Evolutionary conservation across 2,329 filamentous ascomycete species (phyloP), one percentile per base, ranked within the genome.

Genomic region (Trichoderma sp.): DNA sequence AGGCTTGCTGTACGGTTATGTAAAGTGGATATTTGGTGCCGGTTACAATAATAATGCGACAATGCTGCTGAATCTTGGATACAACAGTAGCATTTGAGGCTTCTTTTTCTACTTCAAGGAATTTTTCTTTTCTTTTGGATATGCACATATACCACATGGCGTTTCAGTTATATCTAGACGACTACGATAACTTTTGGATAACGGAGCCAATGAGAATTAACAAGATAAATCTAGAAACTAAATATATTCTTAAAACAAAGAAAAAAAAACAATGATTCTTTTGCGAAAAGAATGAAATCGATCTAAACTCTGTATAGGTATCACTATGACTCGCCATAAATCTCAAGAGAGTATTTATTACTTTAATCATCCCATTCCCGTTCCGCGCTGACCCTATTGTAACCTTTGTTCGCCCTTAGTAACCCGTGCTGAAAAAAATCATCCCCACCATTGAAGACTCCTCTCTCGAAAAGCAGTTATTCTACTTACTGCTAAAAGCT

Each of bases 1-100:
- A 88, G 79, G 82, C 81, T 70, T 94, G 91, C 80, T 94, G 92
- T 82, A 82, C 88, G 49, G 87, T 95, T 75, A 94, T 94, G 92
- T 95, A 83, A 43, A n/a, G 40, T 1, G 82, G 66, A 35, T 14
- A 82, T 82, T 82, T n/a, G 19, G 40, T 16, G 63, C n/a, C 10
- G 57, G 49, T 5, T 16, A 37, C 24, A 35, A 60, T 37, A n/a
- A 4, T 5, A 14, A 6, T 27, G 33, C 61, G n/a, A 19, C 10
- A 55, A 31, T 52, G 29, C 43, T 58, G 40, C 40, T 52, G 2
- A 1, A 27, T 33, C 2, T 37, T 40, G 27, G 27, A 19, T 24
- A 52, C 40, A 52, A 21, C n/a, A 37, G 37, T n/a, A 40, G 14
- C 6, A 37, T 33, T 21, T 58, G 8, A n/a, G 27, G 8, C 21